phyloP scores from a whole-genome alignment of 2,329 filamentous ascomycete species.

The Ascochyta fabae region DNA sequence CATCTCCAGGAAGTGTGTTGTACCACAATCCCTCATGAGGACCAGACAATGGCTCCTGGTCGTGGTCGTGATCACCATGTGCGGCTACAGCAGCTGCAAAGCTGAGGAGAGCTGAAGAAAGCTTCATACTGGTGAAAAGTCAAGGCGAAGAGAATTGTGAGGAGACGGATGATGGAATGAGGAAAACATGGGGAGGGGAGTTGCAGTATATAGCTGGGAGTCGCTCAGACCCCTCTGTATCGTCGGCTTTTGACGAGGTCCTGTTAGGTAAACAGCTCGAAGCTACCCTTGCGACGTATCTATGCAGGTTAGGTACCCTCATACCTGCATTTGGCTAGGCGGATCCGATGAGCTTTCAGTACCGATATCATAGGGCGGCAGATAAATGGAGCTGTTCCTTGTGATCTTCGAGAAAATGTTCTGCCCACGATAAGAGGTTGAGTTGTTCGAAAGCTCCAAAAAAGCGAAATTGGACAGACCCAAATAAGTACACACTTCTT shows the following conservation, averaged over 20 bases:
- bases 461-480: neutral
- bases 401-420: neutral
- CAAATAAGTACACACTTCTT: neutral
- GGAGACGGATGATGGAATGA: slow-evolving; percentile 1
- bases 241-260: slow-evolving; percentile 34
- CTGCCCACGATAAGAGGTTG: neutral
- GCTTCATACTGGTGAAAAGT: slow-evolving; percentile 33
- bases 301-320: slow-evolving; percentile 30
- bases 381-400: neutral
- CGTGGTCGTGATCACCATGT: slow-evolving; percentile 63
- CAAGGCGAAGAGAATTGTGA: neutral
- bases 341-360: slow-evolving; percentile 9
- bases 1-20: slow-evolving; percentile 80
- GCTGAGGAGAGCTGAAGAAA: slow-evolving; percentile 33
- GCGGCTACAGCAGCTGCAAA: slow-evolving; percentile 62
- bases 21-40: slow-evolving; percentile 82
- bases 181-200: slow-evolving; percentile 12
- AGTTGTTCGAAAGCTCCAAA: neutral
- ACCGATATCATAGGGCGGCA: slow-evolving; percentile 15
- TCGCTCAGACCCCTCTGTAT: slow-evolving; percentile 30
- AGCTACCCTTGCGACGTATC: slow-evolving; percentile 36
- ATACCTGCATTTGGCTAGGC: slow-evolving; percentile 32
- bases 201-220: slow-evolving; percentile 30
- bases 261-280: slow-evolving; percentile 44
- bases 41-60: slow-evolving; percentile 65